A percentile compares a stretch with the other conserved stretches of the same genome.
phyloP scores from a whole-genome alignment of 2,329 filamentous ascomycete genomes.

The Fusarium oxysporum region DNA sequence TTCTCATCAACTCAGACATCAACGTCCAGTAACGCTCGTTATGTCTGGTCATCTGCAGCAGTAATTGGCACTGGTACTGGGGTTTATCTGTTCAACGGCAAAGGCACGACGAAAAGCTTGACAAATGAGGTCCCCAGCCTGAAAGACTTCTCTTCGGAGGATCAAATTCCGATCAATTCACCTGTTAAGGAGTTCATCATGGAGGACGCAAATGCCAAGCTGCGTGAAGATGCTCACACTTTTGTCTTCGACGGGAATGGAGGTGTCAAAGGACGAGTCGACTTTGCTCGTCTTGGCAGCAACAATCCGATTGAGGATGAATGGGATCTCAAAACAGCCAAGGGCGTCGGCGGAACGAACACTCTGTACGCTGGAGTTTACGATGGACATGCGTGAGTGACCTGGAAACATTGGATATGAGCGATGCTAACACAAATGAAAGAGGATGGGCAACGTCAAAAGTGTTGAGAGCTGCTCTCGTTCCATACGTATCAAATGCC shows the following conservation, averaged over 20 bases:
- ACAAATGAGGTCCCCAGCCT: slow-evolving; percentile 16
- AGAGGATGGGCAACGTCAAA: slow-evolving; percentile 57
- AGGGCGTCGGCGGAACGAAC: slow-evolving; percentile 45
- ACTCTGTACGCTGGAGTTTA: slow-evolving; percentile 56
- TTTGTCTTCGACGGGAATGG: slow-evolving; percentile 46
- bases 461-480: slow-evolving; percentile 55
- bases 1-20: slow-evolving; percentile 29
- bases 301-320: slow-evolving; percentile 53
- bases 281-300: slow-evolving; percentile 51
- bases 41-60: slow-evolving; percentile 14
- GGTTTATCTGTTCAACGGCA: slow-evolving; percentile 15
- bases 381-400: slow-evolving; percentile 61
- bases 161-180: slow-evolving; percentile 41
- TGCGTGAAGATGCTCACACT: slow-evolving; percentile 47
- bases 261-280: slow-evolving; percentile 47
- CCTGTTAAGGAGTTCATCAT: slow-evolving; percentile 45
- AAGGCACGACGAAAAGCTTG: background rate
- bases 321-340: slow-evolving; percentile 49
- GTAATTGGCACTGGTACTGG: slow-evolving; percentile 22
- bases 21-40: background rate
- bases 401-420: too few species aligned
- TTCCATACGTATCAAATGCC: slow-evolving; percentile 55
- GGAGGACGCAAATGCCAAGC: slow-evolving; percentile 45
- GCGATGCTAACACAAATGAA: slow-evolving; percentile 6
- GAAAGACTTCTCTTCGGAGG: slow-evolving; percentile 28